These are phyloP conservation scores for Scutellaria barbata DNA, from an alignment of 257 asterid species.

Conservation along the genomic window DNA sequence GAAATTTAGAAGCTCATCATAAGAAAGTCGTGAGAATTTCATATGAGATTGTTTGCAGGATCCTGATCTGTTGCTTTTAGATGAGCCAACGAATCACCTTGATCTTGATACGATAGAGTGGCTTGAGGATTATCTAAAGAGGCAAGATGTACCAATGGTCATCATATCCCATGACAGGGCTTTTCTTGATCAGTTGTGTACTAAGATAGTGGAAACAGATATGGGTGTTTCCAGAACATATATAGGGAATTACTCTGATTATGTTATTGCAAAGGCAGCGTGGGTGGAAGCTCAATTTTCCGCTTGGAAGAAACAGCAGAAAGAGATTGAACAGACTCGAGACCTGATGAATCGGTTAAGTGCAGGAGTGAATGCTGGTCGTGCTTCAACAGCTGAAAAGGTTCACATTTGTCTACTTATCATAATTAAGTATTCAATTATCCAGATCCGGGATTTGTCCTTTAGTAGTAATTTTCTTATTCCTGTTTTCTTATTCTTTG, in stretches of 20 bases:
- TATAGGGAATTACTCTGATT: conserved; percentile 84
- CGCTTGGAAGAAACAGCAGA: conserved; percentile 99
- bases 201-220: conserved; percentile 96
- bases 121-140: conserved; percentile 92
- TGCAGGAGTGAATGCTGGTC: conserved; percentile 97
- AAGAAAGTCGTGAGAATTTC: background rate
- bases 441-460: too few relatives aligned
- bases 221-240: conserved; percentile 94
- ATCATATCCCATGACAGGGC: conserved; percentile 99
- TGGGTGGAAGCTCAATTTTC: conserved; percentile 88
- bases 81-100: conserved; percentile 97
- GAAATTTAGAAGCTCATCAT: too few relatives aligned
- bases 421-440: too few relatives aligned
- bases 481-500: background rate
- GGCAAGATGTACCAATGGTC: conserved; percentile 98
- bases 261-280: conserved; percentile 67
- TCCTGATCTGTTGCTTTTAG: conserved; percentile 86
- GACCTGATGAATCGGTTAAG: conserved; percentile 81
- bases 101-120: conserved; percentile 98
- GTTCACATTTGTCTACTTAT: conserved; percentile 25
- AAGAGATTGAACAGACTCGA: conserved; percentile 83
- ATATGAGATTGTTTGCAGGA: conserved; percentile 57
- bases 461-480: too few relatives aligned
- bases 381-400: conserved; percentile 99
- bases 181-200: conserved; percentile 92